Evolutionary conservation across 106 monocot genomes (phyloP).

Genomic region (Dioscorea dumetorum): DNA sequence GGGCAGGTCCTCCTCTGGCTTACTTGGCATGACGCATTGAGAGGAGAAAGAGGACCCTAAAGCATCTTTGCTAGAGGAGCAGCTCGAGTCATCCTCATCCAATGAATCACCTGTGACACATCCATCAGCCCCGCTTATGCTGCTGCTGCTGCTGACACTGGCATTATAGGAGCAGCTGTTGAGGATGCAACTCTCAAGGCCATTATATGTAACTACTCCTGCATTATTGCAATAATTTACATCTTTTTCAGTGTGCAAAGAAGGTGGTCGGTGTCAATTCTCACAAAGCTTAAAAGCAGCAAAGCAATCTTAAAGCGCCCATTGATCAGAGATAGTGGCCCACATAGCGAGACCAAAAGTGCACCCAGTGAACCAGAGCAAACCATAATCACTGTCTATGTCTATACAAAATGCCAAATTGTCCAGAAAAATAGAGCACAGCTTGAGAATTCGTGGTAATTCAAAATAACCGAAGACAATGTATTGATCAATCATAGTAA

Average conservation of each 20-base stretch:
- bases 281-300: constrained; percentile 10
- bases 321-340: too few species aligned
- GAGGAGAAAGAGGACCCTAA: constrained; percentile 62
- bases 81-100: constrained; percentile 71
- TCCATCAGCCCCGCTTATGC: constrained; percentile 30
- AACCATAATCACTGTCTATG: too few species aligned
- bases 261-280: not conserved
- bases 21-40: constrained; percentile 29
- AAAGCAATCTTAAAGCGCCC: too few species aligned
- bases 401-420: too few species aligned
- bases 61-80: constrained; percentile 74
- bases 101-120: constrained; percentile 41
- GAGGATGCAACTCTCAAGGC: constrained; percentile 74
- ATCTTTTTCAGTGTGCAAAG: not conserved
- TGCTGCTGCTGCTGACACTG: constrained; percentile 44
- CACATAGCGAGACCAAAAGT: too few species aligned
- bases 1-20: constrained; percentile 38
- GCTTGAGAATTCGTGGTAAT: too few species aligned
- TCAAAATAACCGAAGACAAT: too few species aligned
- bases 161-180: constrained; percentile 58
- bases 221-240: constrained; percentile 15
- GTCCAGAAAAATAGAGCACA: too few species aligned
- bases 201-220: constrained; percentile 82
- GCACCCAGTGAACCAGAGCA: too few species aligned
- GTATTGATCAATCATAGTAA: too few species aligned